These are phyloP conservation scores for Aspergillus udagawae DNA, from an alignment of 2,329 filamentous ascomycete species.

Conservation along the genomic window DNA sequence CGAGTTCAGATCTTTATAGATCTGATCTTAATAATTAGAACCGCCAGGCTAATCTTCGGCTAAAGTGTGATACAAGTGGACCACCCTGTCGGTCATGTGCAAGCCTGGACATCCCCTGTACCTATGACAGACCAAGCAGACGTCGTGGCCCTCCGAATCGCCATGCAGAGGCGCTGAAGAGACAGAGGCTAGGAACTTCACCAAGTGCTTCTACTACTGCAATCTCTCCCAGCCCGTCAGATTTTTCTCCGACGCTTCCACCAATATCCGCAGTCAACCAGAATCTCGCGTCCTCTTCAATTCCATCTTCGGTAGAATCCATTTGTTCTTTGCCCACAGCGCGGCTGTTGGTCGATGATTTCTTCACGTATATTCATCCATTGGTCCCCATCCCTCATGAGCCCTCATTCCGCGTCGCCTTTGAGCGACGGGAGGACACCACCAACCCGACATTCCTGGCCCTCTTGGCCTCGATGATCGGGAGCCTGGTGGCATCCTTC, in stretches of 20 bases:
- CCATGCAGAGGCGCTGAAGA: slow-evolving; percentile 65
- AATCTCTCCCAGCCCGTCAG: slow-evolving; percentile 39
- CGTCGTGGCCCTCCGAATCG: slow-evolving; percentile 63
- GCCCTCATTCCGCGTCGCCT: slow-evolving; percentile 42
- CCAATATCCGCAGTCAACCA: slow-evolving; percentile 10
- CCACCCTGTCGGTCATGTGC: slow-evolving; percentile 63
- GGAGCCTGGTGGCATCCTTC: slow-evolving; percentile 42
- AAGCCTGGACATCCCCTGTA: slow-evolving; percentile 63
- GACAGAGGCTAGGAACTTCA: slow-evolving; percentile 47
- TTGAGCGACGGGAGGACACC: slow-evolving; percentile 41
- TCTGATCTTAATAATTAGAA: not conserved
- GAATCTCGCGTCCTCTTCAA: slow-evolving; percentile 32
- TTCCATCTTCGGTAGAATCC: slow-evolving; percentile 47
- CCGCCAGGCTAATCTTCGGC: slow-evolving; percentile 1
- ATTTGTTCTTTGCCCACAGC: slow-evolving; percentile 42
- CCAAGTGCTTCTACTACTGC: slow-evolving; percentile 9
- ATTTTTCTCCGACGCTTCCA: slow-evolving; percentile 40
- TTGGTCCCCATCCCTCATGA: slow-evolving; percentile 46
- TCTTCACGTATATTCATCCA: slow-evolving; percentile 47
- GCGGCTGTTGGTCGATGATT: slow-evolving; percentile 43
- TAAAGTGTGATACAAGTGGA: slow-evolving; percentile 62
- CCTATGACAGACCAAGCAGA: slow-evolving; percentile 60
- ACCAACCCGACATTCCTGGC: slow-evolving; percentile 42
- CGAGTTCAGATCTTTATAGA: too few species aligned
- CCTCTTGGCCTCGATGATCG: slow-evolving; percentile 45